phyloP scores from a whole-genome alignment of 306 rosid genomes.

The Ceratonia siliqua region DNA sequence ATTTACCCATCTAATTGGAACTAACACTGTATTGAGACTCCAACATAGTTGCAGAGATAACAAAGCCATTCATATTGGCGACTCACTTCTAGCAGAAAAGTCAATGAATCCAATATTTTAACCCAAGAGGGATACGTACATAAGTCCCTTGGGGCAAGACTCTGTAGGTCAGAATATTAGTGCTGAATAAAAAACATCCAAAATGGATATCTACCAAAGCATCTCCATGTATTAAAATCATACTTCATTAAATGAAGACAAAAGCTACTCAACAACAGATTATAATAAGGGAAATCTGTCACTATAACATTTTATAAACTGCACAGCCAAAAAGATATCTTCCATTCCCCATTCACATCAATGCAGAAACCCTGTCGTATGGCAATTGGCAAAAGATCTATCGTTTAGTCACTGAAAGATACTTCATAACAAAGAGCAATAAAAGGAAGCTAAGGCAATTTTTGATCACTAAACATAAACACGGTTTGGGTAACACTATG shows the following conservation, averaged over 20 bases:
- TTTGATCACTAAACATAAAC: not conserved
- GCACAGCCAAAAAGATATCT: not conserved
- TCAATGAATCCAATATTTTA: not conserved
- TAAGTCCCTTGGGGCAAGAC: not conserved
- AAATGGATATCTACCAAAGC: not conserved
- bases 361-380: conserved; percentile 29
- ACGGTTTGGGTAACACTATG: too few species aligned
- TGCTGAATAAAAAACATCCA: not conserved
- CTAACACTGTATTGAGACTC: not conserved
- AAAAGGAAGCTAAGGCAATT: not conserved
- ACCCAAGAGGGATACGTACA: not conserved
- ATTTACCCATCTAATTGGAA: too few species aligned
- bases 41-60: not conserved
- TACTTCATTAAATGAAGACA: not conserved
- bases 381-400: not conserved
- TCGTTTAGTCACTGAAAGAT: not conserved
- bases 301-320: not conserved
- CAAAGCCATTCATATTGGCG: not conserved
- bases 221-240: not conserved
- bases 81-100: not conserved
- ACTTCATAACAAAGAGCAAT: not conserved
- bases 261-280: not conserved
- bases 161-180: not conserved
- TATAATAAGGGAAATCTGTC: not conserved
- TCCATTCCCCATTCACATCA: not conserved